phyloP scores from a whole-genome alignment of 768 basidiomycete genomes.

The Boletus bicolor region DNA sequence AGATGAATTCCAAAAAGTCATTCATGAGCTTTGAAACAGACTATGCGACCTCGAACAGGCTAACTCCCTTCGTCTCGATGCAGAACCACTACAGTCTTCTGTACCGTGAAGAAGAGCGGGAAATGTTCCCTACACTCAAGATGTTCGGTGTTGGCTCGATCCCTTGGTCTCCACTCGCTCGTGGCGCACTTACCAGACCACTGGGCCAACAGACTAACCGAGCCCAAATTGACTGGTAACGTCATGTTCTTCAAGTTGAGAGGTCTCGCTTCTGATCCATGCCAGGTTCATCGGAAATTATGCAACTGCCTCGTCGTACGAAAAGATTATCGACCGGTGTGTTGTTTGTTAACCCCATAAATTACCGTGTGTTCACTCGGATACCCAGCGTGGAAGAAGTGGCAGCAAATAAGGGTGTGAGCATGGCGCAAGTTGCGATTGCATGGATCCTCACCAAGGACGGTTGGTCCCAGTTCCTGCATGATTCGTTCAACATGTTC shows the following conservation, averaged over 20 bases:
- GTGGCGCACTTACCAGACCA: constrained; percentile 36
- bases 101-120: constrained; percentile 60
- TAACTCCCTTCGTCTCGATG: constrained; percentile 61
- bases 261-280: constrained; percentile 2
- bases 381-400: constrained; percentile 38
- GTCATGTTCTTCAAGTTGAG: background rate
- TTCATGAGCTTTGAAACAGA: constrained; percentile 20
- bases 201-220: constrained; percentile 29
- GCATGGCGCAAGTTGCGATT: constrained; percentile 43
- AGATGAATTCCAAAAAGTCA: background rate
- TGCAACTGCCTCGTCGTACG: constrained; percentile 22
- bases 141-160: constrained; percentile 44
- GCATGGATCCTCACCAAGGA: constrained; percentile 38
- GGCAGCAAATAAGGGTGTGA: constrained; percentile 34
- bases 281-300: constrained; percentile 27
- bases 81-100: constrained; percentile 57
- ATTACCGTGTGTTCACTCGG: background rate
- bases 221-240: constrained; percentile 24
- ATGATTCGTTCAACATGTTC: background rate
- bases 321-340: constrained; percentile 29
- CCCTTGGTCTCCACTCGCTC: constrained; percentile 44
- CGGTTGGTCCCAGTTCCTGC: constrained; percentile 13
- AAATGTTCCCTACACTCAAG: constrained; percentile 53
- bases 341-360: background rate
- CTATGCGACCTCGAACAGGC: constrained; percentile 41